Percentiles rank a stretch among this genome's conserved stretches.
phyloP scores from a whole-genome alignment of 1,284 basidiomycete genomes.

The Irpex sp. region DNA sequence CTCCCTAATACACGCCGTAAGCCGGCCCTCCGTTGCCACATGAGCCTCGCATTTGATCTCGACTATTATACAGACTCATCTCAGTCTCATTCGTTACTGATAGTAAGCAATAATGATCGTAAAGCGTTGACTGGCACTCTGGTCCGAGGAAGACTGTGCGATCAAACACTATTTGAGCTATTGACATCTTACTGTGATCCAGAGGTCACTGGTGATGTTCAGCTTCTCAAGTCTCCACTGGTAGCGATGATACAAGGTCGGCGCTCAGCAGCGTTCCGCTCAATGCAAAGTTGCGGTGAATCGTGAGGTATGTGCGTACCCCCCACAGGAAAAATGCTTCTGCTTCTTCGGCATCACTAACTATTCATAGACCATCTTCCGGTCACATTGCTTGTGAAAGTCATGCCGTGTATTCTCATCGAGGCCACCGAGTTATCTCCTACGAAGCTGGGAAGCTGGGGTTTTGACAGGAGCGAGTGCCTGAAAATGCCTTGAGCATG shows the following conservation, averaged over 20 bases:
- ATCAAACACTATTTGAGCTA: neutral
- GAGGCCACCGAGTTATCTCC: neutral
- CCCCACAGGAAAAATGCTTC: neutral
- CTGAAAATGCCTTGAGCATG: neutral
- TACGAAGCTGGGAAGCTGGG: neutral
- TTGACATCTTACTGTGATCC: neutral
- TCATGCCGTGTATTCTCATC: neutral
- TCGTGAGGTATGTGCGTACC: neutral
- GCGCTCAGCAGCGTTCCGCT: neutral
- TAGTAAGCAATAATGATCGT: neutral
- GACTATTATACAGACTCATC: neutral
- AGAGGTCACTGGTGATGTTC: neutral
- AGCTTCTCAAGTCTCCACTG: neutral
- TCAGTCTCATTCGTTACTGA: neutral
- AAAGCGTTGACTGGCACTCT: neutral
- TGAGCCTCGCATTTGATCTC: neutral
- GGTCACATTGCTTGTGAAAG: neutral
- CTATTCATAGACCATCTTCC: neutral
- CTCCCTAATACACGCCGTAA: neutral
- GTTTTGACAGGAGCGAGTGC: neutral
- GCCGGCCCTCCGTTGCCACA: neutral
- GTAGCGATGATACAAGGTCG: neutral
- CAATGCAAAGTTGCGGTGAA: neutral
- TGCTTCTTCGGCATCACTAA: neutral
- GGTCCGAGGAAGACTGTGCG: neutral